Evolutionary conservation across 2,329 filamentous ascomycete genomes (phyloP).

Genomic region (Colletotrichum acutatum): DNA sequence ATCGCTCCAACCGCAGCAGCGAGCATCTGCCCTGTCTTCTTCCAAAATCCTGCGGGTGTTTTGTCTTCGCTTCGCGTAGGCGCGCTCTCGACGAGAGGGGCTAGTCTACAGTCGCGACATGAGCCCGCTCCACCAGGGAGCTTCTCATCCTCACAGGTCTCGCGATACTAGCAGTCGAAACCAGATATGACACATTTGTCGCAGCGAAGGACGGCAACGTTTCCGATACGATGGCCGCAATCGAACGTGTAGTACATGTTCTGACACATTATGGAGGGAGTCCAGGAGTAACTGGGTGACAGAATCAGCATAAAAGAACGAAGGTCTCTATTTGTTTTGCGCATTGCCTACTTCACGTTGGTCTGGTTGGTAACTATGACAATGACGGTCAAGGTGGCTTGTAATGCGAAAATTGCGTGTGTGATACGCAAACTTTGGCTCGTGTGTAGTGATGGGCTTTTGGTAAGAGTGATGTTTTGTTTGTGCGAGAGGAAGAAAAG

Average conservation of each 20-base stretch:
- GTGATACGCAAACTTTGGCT: not conserved
- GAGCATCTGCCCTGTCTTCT: not conserved
- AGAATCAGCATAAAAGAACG: not conserved
- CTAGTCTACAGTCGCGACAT: not conserved
- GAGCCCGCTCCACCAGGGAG: conserved; percentile 6
- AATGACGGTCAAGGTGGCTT: not conserved
- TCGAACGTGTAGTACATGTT: conserved; percentile 5
- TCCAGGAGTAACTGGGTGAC: not conserved
- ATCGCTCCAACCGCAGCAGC: not conserved
- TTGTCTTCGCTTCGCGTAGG: not conserved
- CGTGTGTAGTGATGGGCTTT: not conserved
- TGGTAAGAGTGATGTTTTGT: not conserved
- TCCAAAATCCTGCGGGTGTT: not conserved
- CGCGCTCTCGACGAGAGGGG: not conserved
- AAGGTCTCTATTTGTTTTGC: not conserved
- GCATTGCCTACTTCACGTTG: not conserved
- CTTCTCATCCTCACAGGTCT: conserved; percentile 5
- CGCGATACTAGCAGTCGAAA: conserved; percentile 15
- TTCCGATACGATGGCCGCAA: conserved; percentile 11
- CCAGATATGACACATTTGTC: conserved; percentile 1
- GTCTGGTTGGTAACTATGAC: not conserved
- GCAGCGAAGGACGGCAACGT: conserved; percentile 1
- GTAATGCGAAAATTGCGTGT: not conserved
- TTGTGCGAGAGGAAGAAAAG: not conserved
- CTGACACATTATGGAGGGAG: not conserved